Percentiles rank a stretch among this genome's conserved stretches.
phyloP scores from a whole-genome alignment of 345 rosid species.

The Salix arbutifolia region DNA sequence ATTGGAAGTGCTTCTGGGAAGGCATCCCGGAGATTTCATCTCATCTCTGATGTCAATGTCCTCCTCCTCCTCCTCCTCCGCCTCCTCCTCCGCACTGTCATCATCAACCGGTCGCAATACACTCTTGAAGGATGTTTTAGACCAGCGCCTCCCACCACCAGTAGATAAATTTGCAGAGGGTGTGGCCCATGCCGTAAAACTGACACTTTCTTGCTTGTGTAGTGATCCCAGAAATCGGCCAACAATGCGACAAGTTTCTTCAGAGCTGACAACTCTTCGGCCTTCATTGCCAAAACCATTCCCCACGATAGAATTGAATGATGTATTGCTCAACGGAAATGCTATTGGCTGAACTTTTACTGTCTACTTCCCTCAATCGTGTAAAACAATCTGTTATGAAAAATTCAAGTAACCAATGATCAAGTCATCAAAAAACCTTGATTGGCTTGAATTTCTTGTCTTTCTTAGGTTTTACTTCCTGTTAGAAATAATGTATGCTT shows the following conservation, averaged over 20 bases:
- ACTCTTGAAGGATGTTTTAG: constrained; percentile 5
- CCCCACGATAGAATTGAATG: neutral
- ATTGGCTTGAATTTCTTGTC: too few species aligned
- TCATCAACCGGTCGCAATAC: neutral
- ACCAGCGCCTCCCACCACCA: constrained; percentile 6
- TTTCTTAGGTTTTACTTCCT: too few species aligned
- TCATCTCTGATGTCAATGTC: neutral
- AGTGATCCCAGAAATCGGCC: neutral
- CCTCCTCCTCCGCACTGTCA: neutral
- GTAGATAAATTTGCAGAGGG: neutral
- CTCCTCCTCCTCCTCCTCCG: neutral
- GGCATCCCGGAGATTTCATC: constrained; percentile 15
- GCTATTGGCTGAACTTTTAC: neutral
- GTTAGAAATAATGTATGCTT: too few species aligned
- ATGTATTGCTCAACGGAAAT: neutral
- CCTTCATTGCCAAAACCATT: neutral
- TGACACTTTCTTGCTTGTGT: constrained; percentile 6
- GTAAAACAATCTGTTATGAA: too few species aligned
- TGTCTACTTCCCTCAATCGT: neutral
- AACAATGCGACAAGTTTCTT: constrained; percentile 3
- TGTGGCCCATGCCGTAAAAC: neutral
- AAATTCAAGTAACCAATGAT: too few species aligned
- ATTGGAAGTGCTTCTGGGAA: constrained; percentile 11
- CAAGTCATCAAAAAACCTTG: too few species aligned
- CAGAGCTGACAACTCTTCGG: neutral